phyloP scores from a whole-genome alignment of 345 rosid genomes.

The Aegle marmelos region DNA sequence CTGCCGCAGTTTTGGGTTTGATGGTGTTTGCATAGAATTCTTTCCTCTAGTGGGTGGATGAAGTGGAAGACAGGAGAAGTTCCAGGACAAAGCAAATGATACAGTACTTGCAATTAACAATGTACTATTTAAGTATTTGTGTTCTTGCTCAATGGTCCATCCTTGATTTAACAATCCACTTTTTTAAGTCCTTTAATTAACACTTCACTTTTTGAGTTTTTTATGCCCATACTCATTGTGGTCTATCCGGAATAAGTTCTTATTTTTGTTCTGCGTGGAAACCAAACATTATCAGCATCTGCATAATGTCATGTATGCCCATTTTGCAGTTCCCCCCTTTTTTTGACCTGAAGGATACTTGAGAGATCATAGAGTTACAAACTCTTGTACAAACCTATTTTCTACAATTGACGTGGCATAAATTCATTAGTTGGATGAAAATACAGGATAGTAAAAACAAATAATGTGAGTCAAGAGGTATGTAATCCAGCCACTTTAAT shows the following conservation, averaged over 20 bases:
- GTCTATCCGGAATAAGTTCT: background rate
- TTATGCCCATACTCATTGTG: background rate
- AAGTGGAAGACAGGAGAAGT: background rate
- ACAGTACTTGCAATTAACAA: background rate
- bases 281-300: background rate
- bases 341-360: background rate
- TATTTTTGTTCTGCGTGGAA: background rate
- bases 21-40: background rate
- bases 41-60: background rate
- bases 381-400: too few relatives aligned
- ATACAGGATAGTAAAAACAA: too few relatives aligned
- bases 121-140: background rate
- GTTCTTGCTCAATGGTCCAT: background rate
- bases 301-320: background rate
- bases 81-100: background rate
- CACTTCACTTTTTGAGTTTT: background rate
- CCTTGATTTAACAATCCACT: background rate
- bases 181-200: background rate
- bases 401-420: too few relatives aligned
- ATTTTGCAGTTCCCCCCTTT: background rate
- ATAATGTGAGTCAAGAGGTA: too few relatives aligned
- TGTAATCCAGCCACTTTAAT: too few relatives aligned
- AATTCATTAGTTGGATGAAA: too few relatives aligned
- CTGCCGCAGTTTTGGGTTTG: background rate
- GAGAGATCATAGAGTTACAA: too few relatives aligned